phyloP scores from a whole-genome alignment of 768 basidiomycete species.

The Hirschioporus abietinus region DNA sequence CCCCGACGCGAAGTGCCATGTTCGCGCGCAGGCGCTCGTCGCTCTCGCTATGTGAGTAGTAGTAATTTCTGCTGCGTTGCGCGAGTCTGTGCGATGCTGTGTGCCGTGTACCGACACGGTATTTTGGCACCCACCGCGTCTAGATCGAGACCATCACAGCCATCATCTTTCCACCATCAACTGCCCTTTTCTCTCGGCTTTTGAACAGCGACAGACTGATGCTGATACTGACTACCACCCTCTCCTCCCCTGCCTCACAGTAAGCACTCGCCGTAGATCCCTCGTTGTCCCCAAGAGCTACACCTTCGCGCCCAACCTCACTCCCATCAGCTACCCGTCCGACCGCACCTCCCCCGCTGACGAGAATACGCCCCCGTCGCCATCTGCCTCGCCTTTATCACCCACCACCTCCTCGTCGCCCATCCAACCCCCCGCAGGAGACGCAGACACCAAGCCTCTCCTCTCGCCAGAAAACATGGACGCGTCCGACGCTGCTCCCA shows the following conservation, averaged over 20 bases:
- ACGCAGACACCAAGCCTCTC: not conserved
- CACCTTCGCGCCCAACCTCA: conserved; percentile 60
- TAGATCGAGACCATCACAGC: not conserved
- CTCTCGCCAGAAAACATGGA: not conserved
- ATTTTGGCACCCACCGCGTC: no score
- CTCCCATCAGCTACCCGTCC: conserved; percentile 44
- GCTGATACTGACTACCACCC: not conserved
- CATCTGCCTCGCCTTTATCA: conserved; percentile 4
- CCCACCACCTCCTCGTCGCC: conserved; percentile 26
- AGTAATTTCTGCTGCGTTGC: not conserved
- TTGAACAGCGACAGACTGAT: not conserved
- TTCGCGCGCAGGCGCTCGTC: not conserved
- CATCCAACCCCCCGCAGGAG: not conserved
- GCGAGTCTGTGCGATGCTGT: not conserved
- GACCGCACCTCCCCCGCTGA: conserved; percentile 29
- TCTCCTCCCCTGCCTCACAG: not conserved
- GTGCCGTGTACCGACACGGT: not conserved
- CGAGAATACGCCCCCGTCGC: conserved; percentile 25
- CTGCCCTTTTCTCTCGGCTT: not conserved
- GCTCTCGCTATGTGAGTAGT: not conserved
- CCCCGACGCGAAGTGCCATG: not conserved
- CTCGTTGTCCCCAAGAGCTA: conserved; percentile 35
- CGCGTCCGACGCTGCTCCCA: not conserved
- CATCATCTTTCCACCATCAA: not conserved
- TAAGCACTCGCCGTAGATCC: not conserved